Conservation (phyloP, 208 protist genomes). For the Wallacemonas sp. region DNA sequence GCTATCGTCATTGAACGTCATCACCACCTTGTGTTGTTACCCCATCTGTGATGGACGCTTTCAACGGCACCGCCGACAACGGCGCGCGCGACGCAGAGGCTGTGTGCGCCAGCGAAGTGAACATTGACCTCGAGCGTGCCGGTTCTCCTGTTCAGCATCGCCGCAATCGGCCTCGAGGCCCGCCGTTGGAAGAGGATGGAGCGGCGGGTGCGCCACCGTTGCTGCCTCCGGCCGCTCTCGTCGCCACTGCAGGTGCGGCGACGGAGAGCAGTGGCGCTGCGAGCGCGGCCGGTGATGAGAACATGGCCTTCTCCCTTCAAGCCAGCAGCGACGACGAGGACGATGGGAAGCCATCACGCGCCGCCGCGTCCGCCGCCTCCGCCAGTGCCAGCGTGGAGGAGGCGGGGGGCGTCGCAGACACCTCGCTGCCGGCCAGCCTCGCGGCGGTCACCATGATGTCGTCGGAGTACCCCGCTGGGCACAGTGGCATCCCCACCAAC, state of each 20-base stretch:
- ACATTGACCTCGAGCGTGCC: slow-evolving; percentile 5
- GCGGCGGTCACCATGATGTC: neutral
- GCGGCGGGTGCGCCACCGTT: neutral
- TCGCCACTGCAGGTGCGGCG: neutral
- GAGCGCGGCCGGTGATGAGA: neutral
- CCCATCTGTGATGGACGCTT: neutral
- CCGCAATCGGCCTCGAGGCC: neutral
- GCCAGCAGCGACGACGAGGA: neutral
- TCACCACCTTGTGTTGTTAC: no score
- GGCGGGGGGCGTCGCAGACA: neutral
- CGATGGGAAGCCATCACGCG: neutral
- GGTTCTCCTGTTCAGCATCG: slow-evolving; percentile 8
- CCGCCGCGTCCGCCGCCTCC: neutral
- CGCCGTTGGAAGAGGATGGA: neutral
- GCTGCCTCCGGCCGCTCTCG: neutral
- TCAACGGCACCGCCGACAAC: neutral
- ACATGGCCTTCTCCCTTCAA: neutral
- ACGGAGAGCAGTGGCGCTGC: neutral
- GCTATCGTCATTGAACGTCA: no score
- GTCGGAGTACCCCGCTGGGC: neutral
- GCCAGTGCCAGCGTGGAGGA: neutral
- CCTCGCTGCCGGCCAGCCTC: neutral
- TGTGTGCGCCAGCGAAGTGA: neutral
- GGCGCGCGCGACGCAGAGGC: neutral
- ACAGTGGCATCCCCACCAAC: neutral